Evolutionary conservation across 2,329 filamentous ascomycete species (phyloP), one percentile per base, ranked within the genome.

Genomic region (Phoma sp.): DNA sequence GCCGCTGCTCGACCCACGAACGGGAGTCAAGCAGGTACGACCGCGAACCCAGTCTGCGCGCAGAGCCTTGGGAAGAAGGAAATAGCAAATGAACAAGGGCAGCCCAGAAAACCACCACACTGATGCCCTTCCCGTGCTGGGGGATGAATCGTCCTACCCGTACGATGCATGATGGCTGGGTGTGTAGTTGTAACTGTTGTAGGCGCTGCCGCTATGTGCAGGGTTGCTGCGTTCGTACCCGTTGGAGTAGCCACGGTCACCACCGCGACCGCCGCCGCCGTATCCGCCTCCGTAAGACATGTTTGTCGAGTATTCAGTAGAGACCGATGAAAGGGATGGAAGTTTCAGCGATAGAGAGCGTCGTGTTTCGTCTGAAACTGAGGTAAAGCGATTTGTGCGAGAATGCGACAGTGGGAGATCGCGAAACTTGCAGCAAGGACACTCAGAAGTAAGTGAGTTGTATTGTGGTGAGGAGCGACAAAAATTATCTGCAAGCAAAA

Each of bases 231-330:
- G 61, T 48, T 69, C 82, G 69, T 84, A 82, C 74, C 82, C 81
- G 72, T 83, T 81, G 50, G 79, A 80, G 69, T 84, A 82, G 61
- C 81, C 80, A 61, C 77, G 77, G 58, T 77, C 75, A 62, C 79
- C 77, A 51, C 72, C 72, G 63, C 76, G 73, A 62, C 79, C 70
- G 57, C 80, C 82, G 58, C 80, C 82, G 58, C 71, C 68, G 59
- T 70, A 68, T 51, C 74, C 72, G 53, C 74, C 73, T 70, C 86
- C 83, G 85, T 90, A 89, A 78, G 88, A 90, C 88, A 90, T 91
- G 73, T 71, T 83, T 71, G 55, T 60, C 42, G 56, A 50, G 55
- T 55, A 60, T 65, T 68, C 62, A 62, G 72, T 73, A 68, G 64
- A 51, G 67, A 72, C 70, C 57, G 69, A 60, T 67, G 56, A 47